Base-by-base conservation (phyloP, 768 basidiomycete genomes). In the Scleroderma bovista region DNA sequence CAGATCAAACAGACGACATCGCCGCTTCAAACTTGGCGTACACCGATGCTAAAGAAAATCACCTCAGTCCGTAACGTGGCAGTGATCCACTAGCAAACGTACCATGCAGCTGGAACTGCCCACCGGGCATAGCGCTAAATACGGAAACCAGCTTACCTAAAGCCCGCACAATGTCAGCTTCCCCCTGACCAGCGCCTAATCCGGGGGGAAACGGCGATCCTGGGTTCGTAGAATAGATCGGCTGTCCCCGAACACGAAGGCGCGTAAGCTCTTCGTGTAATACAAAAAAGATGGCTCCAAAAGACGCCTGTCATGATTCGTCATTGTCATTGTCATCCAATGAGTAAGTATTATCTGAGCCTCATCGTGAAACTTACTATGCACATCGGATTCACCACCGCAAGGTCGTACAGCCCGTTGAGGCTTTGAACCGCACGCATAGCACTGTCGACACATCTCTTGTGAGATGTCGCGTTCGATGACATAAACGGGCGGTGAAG, bases 21-120 rank as follows among this genome's bases (percentile, higher is more conserved):
- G 60, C 62, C 1, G 57, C 57, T 48, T 68, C 64, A 33, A 66
- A 56, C 32, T 55, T 58, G 26, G 47, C 48, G 17, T 60, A 54
- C 15, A 62, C 56, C 31, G 57, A 62, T 64, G 33, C 40, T 34
- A n/a, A 44, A 7, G 23, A 26, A 16, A 38, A 7, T 6, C 2
- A 26, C n/a, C 41, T 39, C 23, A 37, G 47, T 37, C 31, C 26
- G 20, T 13, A 6, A 20, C 23, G 1, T 13, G 22, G 39, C 46
- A 22, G 16, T 40, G 3, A 6, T 6, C 3, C 20, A n/a, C 16
- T 9, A n/a, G 15, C n/a, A n/a, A 31, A 57, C 65, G 23, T 45
- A 68, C 66, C 53, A 17, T 32, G 47, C 6, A 47, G 40, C 6
- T 62, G 58, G 44, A 36, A 60, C 17, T 36, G 34, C 23, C 59